Evolutionary conservation across 768 basidiomycete genomes (phyloP).

Genomic region (Rhodocollybia butyracea): DNA sequence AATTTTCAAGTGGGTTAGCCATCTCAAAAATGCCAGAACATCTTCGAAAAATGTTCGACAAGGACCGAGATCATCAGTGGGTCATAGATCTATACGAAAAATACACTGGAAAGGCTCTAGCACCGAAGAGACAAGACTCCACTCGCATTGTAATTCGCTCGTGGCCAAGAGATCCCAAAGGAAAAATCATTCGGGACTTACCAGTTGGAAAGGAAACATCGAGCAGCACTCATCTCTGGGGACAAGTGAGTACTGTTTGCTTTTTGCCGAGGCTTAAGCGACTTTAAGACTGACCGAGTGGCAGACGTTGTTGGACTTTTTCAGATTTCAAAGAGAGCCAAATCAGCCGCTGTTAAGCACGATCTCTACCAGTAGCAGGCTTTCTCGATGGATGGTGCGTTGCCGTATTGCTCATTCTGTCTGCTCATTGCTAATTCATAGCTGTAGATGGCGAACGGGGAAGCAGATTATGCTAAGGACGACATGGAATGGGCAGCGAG

Average conservation of each 20-base stretch:
- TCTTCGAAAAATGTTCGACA: constrained; percentile 1
- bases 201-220: constrained; percentile 27
- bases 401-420: too few species aligned
- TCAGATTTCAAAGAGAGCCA: constrained; percentile 16
- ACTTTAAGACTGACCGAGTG: too few species aligned
- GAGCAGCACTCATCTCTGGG: constrained; percentile 35
- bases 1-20: too few species aligned
- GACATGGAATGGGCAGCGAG: constrained; percentile 30
- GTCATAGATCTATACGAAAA: neutral
- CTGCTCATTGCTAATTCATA: too few species aligned
- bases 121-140: neutral
- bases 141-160: neutral
- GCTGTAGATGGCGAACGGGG: constrained; percentile 29
- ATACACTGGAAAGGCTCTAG: neutral
- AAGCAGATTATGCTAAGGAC: constrained; percentile 27
- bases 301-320: constrained; percentile 43
- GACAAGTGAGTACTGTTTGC: too few species aligned
- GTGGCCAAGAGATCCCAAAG: constrained; percentile 32
- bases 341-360: constrained; percentile 16
- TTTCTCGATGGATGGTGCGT: constrained; percentile 34
- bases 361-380: constrained; percentile 32
- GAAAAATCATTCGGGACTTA: constrained; percentile 15
- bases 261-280: too few species aligned
- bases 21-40: too few species aligned
- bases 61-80: neutral